Base-by-base conservation (phyloP, 176 grass and related monocot genomes). In the Paspalum vaginatum region DNA sequence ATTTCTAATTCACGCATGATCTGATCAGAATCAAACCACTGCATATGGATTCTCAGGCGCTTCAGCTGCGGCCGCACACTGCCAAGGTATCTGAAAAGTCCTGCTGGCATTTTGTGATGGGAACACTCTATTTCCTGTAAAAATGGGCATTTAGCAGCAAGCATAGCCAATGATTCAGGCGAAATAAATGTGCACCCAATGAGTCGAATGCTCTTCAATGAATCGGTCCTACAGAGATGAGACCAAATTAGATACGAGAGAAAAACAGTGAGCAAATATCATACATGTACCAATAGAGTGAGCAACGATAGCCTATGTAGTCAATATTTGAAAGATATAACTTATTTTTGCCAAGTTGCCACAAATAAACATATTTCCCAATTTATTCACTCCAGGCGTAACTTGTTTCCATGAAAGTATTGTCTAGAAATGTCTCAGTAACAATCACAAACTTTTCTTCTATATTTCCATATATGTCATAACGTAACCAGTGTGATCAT, bases 81-180 rank as follows among this genome's bases (percentile, higher is more conserved):
- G 10, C 81, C 80, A 21, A 85, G 2, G 47, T 26, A 44, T 52
- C 79, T 61, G 54, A 72, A 79, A 44, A 85, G 42, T 50, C 51
- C 39, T 13, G 61, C 56, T 16, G 40, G 59, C 26, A 74, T 25
- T 63, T 68, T 83, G 14, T 83, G 18, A 74, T 73, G 25, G 8
- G 74, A 84, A 66, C 51, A 79, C 22, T 88, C 58, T 49, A 85
- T 68, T 71, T 84, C 81, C 79, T 89, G 81, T 54, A 89, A 60
- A 51, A 69, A 43, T 49, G 74, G 87, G 53, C 77, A 79, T 58
- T 25, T 85, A 11, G 41, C 41, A 6, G 52, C 83, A 27, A 72
- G 11, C 43, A 15, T 84, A 40, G 52, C 68, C 13, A 77, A 38
- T 61, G 46, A 18, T 48, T 39, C 48, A 0, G 18, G 18, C 52